phyloP scores from a whole-genome alignment of 768 basidiomycete species.

The Termitomyces heimii region DNA sequence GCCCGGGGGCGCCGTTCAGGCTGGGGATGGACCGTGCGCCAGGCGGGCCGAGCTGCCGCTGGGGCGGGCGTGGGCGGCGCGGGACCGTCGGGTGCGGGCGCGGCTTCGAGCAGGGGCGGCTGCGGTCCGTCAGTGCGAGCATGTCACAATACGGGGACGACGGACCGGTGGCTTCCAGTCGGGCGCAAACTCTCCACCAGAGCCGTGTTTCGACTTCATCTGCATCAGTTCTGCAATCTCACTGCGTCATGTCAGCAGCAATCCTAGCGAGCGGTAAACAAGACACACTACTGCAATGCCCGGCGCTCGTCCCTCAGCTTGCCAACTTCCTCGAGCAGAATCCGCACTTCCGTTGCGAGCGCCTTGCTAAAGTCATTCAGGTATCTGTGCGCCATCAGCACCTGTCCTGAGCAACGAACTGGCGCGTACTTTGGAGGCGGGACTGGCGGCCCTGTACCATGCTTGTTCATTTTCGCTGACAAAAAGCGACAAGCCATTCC shows the following conservation, averaged over 20 bases:
- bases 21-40: slow-evolving; percentile 68
- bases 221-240: slow-evolving; percentile 84
- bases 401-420: not conserved
- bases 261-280: no score
- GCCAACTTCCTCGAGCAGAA: slow-evolving; percentile 74
- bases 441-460: slow-evolving; percentile 13
- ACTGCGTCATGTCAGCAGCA: slow-evolving; percentile 26
- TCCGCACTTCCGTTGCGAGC: slow-evolving; percentile 71
- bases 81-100: slow-evolving; percentile 18
- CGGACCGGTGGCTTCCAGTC: slow-evolving; percentile 65
- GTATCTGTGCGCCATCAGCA: slow-evolving; percentile 37
- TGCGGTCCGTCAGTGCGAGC: not conserved
- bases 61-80: slow-evolving; percentile 35
- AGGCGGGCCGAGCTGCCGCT: slow-evolving; percentile 66
- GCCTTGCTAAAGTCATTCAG: slow-evolving; percentile 83
- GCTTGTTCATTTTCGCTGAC: slow-evolving; percentile 4
- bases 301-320: slow-evolving; percentile 73
- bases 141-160: not conserved
- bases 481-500: no score
- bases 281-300: slow-evolving; percentile 66
- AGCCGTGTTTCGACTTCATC: slow-evolving; percentile 76
- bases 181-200: slow-evolving; percentile 73
- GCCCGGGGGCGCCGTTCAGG: slow-evolving; percentile 37
- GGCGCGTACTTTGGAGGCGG: not conserved
- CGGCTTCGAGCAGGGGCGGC: slow-evolving; percentile 24